Evolutionary conservation across 768 basidiomycete species (phyloP).

Genomic region (Auricularia sp.): DNA sequence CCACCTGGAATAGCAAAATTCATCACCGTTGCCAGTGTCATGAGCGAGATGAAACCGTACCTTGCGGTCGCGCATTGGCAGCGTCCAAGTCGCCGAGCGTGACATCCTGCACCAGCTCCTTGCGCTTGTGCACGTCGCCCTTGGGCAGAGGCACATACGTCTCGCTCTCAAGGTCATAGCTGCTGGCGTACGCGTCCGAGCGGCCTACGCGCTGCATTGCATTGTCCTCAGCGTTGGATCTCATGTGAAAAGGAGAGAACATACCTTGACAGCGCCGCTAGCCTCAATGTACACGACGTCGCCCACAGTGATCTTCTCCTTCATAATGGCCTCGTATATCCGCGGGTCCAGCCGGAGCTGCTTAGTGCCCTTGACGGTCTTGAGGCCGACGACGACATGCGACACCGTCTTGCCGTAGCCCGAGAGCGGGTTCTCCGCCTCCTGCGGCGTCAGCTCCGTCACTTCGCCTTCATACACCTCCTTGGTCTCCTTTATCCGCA

Average conservation of each 20-base stretch:
- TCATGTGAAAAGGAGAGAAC: conserved; percentile 10
- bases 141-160: conserved; percentile 97
- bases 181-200: conserved; percentile 94
- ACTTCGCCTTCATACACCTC: conserved; percentile 98
- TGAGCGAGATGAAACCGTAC: background rate
- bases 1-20: conserved; percentile 34
- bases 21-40: background rate
- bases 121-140: conserved; percentile 91
- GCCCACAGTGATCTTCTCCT: conserved; percentile 92
- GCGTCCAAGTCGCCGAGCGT: conserved; percentile 92
- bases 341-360: conserved; percentile 88
- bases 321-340: conserved; percentile 94
- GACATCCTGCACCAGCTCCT: conserved; percentile 91
- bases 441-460: conserved; percentile 90
- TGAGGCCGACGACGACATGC: conserved; percentile 93
- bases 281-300: conserved; percentile 97
- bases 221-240: too few species aligned
- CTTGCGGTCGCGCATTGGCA: conserved; percentile 90
- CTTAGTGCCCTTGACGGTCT: conserved; percentile 88
- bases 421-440: conserved; percentile 92
- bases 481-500: conserved; percentile 98
- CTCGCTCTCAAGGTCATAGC: conserved; percentile 95
- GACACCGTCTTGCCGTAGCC: conserved; percentile 98
- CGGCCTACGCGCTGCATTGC: conserved; percentile 74
- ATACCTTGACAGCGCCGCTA: conserved; percentile 88